A percentile compares a stretch with the other conserved stretches of the same genome.
Conservation (phyloP, 1,139 yeast genomes). For the Keqinozyma sinolaborantium region DNA sequence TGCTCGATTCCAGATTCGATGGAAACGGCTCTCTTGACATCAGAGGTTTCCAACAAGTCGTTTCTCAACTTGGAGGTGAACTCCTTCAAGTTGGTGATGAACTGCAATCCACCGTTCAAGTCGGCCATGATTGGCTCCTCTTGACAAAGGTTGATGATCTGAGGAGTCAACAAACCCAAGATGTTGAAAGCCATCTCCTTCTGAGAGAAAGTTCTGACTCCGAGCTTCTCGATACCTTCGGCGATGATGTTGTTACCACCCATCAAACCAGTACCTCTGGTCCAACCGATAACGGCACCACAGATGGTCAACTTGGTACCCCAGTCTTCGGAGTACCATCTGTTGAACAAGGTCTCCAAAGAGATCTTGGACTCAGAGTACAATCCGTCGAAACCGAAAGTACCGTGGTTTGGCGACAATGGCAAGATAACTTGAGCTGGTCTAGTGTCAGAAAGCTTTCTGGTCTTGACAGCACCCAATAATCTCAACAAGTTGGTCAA, state of each 20-base stretch:
- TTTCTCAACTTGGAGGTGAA: constrained; percentile 78
- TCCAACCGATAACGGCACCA: constrained; percentile 99
- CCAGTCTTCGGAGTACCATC: constrained; percentile 99
- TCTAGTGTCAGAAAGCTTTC: constrained; percentile 87
- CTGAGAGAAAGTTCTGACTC: constrained; percentile 97
- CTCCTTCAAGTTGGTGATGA: constrained; percentile 86
- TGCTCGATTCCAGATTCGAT: constrained; percentile 91
- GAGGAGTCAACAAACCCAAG: constrained; percentile 88
- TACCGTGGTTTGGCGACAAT: constrained; percentile 97
- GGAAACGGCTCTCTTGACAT: constrained; percentile 92
- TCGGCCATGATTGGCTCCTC: constrained; percentile 95
- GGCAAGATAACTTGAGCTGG: constrained; percentile 98
- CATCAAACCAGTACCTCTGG: constrained; percentile 99
- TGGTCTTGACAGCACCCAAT: constrained; percentile 83
- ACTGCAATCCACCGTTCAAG: constrained; percentile 97
- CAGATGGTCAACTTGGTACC: constrained; percentile 88
- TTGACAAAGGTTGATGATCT: constrained; percentile 83
- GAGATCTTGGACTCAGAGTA: constrained; percentile 96
- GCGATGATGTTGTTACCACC: constrained; percentile 95
- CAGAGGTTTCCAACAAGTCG: constrained; percentile 81
- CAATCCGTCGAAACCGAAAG: constrained; percentile 96
- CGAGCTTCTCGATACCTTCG: constrained; percentile 92
- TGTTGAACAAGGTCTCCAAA: constrained; percentile 92
- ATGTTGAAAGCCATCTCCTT: constrained; percentile 99
- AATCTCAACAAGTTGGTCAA: constrained; percentile 90